phyloP scores from a whole-genome alignment of 352 stramenopile species.

The Globisporangium viniferum region DNA sequence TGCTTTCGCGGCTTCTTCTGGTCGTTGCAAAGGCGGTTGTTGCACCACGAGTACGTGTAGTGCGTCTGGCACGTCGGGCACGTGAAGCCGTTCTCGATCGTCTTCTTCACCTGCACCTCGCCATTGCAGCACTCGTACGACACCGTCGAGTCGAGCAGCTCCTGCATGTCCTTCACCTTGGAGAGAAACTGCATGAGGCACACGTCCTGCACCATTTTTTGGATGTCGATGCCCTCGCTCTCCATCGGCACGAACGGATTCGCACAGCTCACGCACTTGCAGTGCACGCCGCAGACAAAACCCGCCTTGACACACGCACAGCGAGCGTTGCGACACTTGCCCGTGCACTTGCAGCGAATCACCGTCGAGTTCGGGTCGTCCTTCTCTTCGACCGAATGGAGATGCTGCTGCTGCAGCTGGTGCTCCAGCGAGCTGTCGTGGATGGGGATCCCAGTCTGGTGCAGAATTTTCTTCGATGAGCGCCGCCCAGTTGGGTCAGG shows the following conservation, averaged over 20 bases:
- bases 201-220: conserved; percentile 62
- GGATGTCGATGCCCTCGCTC: conserved; percentile 61
- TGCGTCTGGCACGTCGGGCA: conserved; percentile 54
- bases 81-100: conserved; percentile 54
- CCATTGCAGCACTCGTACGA: conserved; percentile 57
- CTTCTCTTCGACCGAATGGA: conserved; percentile 25
- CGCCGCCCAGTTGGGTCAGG: conserved; percentile 55
- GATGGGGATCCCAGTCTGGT: conserved; percentile 28
- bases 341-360: conserved; percentile 76
- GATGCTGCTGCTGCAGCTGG: conserved; percentile 6
- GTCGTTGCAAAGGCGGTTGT: conserved; percentile 66
- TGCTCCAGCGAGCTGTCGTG: conserved; percentile 3
- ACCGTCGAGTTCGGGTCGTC: conserved; percentile 20
- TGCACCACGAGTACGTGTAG: conserved; percentile 85
- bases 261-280: conserved; percentile 74
- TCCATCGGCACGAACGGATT: conserved; percentile 82
- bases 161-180: conserved; percentile 82
- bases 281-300: conserved; percentile 72
- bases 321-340: conserved; percentile 79
- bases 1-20: conserved; percentile 78
- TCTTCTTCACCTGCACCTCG: conserved; percentile 63
- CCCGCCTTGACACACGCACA: conserved; percentile 80
- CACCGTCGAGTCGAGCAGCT: conserved; percentile 70
- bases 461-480: conserved; percentile 64
- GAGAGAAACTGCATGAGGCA: conserved; percentile 83